These are phyloP conservation scores for Kazachstania kunashirensis DNA, from an alignment of 805 yeast genomes.

Conservation along the genomic window DNA sequence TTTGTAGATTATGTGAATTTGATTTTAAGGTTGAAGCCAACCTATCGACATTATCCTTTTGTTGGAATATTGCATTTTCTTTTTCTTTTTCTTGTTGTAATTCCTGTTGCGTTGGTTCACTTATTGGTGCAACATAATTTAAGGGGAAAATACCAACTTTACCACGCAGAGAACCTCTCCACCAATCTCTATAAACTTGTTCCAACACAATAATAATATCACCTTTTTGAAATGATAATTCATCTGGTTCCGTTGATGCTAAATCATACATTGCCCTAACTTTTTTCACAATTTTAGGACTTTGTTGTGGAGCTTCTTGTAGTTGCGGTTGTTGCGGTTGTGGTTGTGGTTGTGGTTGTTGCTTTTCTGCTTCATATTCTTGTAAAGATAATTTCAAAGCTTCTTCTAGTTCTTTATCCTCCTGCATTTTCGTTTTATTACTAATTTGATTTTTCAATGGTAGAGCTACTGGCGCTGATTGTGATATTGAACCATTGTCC, in stretches of 20 bases:
- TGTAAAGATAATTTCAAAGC: conserved; percentile 66
- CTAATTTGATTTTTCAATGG: conserved; percentile 48
- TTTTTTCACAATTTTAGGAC: conserved; percentile 38
- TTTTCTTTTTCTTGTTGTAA: conserved; percentile 38
- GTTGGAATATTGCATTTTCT: conserved; percentile 46
- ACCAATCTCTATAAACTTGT: conserved; percentile 87
- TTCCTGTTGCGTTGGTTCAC: conserved; percentile 56
- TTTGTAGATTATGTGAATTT: conserved; percentile 22
- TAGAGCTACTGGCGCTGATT: conserved; percentile 21
- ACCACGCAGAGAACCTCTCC: conserved; percentile 81
- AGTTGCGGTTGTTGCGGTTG: conserved; percentile 8
- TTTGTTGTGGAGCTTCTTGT: conserved; percentile 8
- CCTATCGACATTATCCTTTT: conserved; percentile 55
- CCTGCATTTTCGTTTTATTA: conserved; percentile 39
- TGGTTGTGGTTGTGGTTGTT: conserved; percentile 12
- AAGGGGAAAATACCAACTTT: conserved; percentile 82
- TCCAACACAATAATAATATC: conserved; percentile 84
- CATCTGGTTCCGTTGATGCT: conserved; percentile 71
- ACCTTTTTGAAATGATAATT: conserved; percentile 76
- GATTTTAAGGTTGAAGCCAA: conserved; percentile 32
- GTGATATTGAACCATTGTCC: background rate
- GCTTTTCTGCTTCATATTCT: conserved; percentile 36
- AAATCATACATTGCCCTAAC: conserved; percentile 84
- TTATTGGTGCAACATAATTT: conserved; percentile 77
- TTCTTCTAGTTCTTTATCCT: conserved; percentile 71